Evolutionary conservation across 805 yeast species (phyloP).

Genomic region (Wickerhamiella musiphila): DNA sequence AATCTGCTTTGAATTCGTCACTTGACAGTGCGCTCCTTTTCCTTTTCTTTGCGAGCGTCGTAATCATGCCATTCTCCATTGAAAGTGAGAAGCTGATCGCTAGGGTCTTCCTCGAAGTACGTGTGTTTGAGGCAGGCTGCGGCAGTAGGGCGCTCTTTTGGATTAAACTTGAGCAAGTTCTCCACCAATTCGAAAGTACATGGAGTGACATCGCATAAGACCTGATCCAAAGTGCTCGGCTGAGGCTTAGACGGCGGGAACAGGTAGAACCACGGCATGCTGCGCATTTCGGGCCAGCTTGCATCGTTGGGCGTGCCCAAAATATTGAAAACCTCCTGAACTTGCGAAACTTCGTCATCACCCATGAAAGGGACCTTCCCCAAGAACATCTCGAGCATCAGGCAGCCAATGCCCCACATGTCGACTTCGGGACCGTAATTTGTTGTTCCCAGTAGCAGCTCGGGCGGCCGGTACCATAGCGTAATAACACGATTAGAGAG

Average conservation of each 20-base stretch:
- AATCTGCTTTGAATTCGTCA: too few species aligned
- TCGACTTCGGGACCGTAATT: constrained; percentile 83
- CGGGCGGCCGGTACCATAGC: constrained; percentile 96
- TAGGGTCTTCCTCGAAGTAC: constrained; percentile 61
- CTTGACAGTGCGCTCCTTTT: too few species aligned
- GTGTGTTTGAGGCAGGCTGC: constrained; percentile 47
- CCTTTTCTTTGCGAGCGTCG: too few species aligned
- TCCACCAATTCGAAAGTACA: constrained; percentile 43
- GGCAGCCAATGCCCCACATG: constrained; percentile 94
- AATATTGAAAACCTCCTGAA: constrained; percentile 54
- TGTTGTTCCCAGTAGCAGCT: constrained; percentile 75
- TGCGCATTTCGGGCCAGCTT: constrained; percentile 63
- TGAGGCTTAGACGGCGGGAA: constrained; percentile 36
- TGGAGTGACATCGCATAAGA: constrained; percentile 27
- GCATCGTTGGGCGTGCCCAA: constrained; percentile 73
- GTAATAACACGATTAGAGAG: constrained; percentile 94
- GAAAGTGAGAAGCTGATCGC: constrained; percentile 41
- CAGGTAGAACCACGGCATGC: constrained; percentile 87
- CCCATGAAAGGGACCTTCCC: constrained; percentile 73
- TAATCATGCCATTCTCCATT: constrained; percentile 91
- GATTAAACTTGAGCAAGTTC: constrained; percentile 50
- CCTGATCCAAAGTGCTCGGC: constrained; percentile 24
- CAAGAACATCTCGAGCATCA: constrained; percentile 64
- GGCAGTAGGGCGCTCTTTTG: constrained; percentile 49
- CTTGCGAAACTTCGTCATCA: constrained; percentile 69